Evolutionary conservation across 2,329 filamentous ascomycete species (phyloP).

Genomic region (Drechmeria coniospora): DNA sequence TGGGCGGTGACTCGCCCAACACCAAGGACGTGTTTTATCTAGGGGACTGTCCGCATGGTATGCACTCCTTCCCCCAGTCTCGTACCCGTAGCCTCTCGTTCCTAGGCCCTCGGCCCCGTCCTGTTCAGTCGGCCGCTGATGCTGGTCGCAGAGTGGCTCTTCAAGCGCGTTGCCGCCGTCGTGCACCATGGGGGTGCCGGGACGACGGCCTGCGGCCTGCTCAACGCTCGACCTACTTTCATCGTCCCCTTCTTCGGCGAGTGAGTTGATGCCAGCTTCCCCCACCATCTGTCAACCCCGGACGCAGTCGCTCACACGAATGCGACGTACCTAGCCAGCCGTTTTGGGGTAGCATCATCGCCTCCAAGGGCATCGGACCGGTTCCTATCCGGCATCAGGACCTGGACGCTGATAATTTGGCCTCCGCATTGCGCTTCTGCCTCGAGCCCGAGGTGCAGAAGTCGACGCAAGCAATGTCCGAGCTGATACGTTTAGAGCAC

Average conservation of each 20-base stretch:
- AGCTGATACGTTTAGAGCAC: no score
- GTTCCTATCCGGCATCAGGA: neutral
- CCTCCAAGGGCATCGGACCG: no score
- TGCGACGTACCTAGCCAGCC: neutral
- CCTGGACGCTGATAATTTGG: neutral
- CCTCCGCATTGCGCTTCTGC: neutral
- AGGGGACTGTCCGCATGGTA: neutral
- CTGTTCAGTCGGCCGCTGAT: no score
- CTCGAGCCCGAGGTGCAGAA: neutral
- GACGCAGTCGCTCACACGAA: neutral
- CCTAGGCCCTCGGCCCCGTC: no score
- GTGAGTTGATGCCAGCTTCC: neutral
- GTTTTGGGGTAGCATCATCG: neutral
- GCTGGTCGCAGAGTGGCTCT: slow-evolving; percentile 58
- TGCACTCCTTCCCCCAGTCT: no score
- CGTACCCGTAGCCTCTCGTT: no score
- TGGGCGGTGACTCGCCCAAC: slow-evolving; percentile 26
- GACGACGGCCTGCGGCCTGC: slow-evolving; percentile 47
- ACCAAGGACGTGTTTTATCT: neutral
- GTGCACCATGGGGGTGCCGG: slow-evolving; percentile 52
- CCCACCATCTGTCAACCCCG: neutral
- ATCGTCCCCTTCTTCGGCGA: slow-evolving; percentile 53
- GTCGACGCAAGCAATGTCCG: neutral
- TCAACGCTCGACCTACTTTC: slow-evolving; percentile 43
- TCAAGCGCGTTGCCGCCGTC: slow-evolving; percentile 40